Conservation (phyloP, 83 land plant species). For the Isoetes engelmannii region DNA sequence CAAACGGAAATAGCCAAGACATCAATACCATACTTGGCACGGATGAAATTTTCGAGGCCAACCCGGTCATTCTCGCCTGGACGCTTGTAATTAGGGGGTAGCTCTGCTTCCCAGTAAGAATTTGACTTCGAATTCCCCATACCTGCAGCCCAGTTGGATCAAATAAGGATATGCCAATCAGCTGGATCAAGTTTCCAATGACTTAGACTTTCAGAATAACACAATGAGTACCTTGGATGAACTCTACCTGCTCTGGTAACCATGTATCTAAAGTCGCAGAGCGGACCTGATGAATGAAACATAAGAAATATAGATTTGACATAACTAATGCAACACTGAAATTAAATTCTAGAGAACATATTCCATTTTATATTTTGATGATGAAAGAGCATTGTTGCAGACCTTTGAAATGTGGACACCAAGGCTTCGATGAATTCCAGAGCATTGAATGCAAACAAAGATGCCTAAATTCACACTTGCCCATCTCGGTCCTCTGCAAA, state of each 20-base stretch:
- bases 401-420: conserved; percentile 17
- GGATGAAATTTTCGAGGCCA: conserved; percentile 63
- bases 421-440: conserved; percentile 15
- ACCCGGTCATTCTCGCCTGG: conserved; percentile 55
- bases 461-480: conserved; percentile 14
- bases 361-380: background rate
- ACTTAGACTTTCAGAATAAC: background rate
- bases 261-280: conserved; percentile 13
- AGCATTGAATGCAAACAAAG: conserved; percentile 13
- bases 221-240: conserved; percentile 12
- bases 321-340: background rate
- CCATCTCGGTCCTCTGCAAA: conserved; percentile 16
- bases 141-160: conserved; percentile 27
- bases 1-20: background rate
- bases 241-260: conserved; percentile 11
- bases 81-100: conserved; percentile 32
- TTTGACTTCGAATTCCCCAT: conserved; percentile 80
- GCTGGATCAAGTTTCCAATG: background rate
- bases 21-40: conserved; percentile 49
- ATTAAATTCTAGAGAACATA: background rate
- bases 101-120: conserved; percentile 73
- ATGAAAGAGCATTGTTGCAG: background rate
- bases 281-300: background rate
- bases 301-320: background rate
- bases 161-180: background rate